A percentile compares a stretch with the other conserved stretches of the same genome.
These are phyloP conservation scores for Mitragyna speciosa DNA, from an alignment of 257 asterid species.

Conservation along the genomic window DNA sequence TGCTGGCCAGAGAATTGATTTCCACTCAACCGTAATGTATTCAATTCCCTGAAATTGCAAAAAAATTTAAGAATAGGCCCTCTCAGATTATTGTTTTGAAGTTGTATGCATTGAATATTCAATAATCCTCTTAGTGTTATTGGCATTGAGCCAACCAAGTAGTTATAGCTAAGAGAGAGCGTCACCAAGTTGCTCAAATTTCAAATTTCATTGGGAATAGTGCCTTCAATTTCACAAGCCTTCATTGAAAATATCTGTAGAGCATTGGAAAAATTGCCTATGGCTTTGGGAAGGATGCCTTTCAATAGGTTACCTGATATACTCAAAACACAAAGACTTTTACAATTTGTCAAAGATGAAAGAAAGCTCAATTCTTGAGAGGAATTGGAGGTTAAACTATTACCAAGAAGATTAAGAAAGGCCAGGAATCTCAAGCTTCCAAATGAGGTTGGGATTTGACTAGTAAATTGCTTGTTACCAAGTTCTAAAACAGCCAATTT, in stretches of 20 bases:
- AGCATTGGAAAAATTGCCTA: background rate
- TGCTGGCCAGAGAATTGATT: background rate
- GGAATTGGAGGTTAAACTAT: background rate
- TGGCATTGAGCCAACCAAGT: background rate
- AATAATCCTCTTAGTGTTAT: background rate
- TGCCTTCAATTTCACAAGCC: background rate
- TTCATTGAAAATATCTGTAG: accelerated
- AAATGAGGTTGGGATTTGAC: background rate
- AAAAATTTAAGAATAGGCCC: slow-evolving; percentile 8
- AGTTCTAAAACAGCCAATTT: background rate
- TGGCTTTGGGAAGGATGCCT: background rate
- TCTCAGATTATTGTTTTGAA: background rate
- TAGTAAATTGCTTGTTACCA: background rate
- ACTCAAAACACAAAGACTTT: background rate
- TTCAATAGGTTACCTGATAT: background rate
- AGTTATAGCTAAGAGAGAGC: background rate
- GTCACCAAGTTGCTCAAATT: background rate
- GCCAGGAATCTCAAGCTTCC: background rate
- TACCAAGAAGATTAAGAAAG: accelerated
- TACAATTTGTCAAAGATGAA: background rate
- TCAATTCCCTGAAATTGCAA: background rate
- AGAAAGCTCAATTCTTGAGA: background rate
- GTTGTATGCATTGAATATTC: background rate
- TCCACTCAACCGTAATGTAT: background rate
- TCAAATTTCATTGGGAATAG: slow-evolving; percentile 5